phyloP scores from a whole-genome alignment of 805 yeast species.

The Wickerhamomyces mucosus region DNA sequence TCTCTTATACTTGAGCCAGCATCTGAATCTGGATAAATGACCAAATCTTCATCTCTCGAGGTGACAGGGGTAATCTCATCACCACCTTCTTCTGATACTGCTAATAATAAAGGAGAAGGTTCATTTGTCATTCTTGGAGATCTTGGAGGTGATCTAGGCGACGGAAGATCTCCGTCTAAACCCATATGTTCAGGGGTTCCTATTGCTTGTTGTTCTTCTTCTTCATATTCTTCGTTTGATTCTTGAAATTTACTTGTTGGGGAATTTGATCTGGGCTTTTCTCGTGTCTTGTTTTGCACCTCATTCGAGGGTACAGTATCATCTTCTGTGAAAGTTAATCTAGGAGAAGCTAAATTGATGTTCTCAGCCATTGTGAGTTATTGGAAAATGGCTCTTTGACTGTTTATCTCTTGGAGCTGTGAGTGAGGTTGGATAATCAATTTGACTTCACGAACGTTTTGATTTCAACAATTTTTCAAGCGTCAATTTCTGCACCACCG shows the following conservation, averaged over 20 bases:
- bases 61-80: slow-evolving; percentile 20
- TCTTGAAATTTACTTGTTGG: not conserved
- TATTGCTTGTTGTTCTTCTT: not conserved
- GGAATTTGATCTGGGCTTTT: not conserved
- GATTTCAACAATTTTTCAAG: too few species aligned
- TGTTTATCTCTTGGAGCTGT: too few species aligned
- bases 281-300: too few species aligned
- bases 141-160: not conserved
- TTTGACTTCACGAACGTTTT: too few species aligned
- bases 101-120: slow-evolving; percentile 17
- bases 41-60: slow-evolving; percentile 22
- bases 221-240: not conserved
- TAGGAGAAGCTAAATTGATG: not conserved
- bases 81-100: slow-evolving; percentile 13
- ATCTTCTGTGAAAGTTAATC: too few species aligned
- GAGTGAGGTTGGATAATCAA: too few species aligned
- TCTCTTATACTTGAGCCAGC: slow-evolving; percentile 14
- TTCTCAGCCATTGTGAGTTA: not conserved
- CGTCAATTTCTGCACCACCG: too few species aligned
- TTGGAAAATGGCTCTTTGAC: too few species aligned
- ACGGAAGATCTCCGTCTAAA: not conserved
- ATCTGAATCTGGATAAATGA: slow-evolving; percentile 22
- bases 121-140: not conserved
- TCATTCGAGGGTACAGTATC: too few species aligned
- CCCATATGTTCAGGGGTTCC: not conserved